Conservation (phyloP, 2,329 filamentous ascomycete genomes). For the Aspergillus persii region DNA sequence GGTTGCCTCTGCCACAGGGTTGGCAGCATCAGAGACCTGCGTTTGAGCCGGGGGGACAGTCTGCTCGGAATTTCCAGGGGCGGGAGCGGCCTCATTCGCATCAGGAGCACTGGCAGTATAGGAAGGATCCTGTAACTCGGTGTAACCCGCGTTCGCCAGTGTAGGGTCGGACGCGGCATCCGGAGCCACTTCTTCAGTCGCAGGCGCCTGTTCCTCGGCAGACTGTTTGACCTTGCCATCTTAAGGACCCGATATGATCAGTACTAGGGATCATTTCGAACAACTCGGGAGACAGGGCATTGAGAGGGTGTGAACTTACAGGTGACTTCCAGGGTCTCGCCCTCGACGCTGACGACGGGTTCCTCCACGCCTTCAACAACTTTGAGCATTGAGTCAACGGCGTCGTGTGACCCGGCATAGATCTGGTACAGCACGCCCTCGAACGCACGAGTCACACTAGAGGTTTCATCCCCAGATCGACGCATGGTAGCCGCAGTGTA, state of each 20-base stretch:
- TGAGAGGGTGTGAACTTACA: conserved; percentile 48
- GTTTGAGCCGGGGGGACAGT: conserved; percentile 38
- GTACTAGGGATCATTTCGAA: neutral
- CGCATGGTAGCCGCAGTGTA: conserved; percentile 61
- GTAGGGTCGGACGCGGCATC: conserved; percentile 57
- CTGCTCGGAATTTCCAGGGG: conserved; percentile 21
- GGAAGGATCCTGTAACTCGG: conserved; percentile 54
- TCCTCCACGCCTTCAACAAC: conserved; percentile 61
- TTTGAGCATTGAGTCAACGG: conserved; percentile 59
- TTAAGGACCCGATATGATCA: conserved; percentile 24
- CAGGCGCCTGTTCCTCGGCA: conserved; percentile 43
- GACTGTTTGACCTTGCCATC: conserved; percentile 54
- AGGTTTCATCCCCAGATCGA: conserved; percentile 56
- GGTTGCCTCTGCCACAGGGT: conserved; percentile 49
- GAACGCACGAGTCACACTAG: conserved; percentile 59
- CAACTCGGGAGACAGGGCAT: neutral
- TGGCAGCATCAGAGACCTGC: conserved; percentile 43
- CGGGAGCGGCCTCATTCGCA: conserved; percentile 44
- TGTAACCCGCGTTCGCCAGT: conserved; percentile 58
- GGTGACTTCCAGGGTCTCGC: conserved; percentile 52
- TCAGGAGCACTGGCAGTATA: conserved; percentile 57
- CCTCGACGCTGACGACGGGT: conserved; percentile 57
- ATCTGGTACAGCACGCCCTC: conserved; percentile 63
- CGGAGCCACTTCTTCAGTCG: conserved; percentile 36
- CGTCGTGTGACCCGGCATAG: conserved; percentile 60